Conservation (phyloP, 345 rosid species). For the Raphanus sativus region DNA sequence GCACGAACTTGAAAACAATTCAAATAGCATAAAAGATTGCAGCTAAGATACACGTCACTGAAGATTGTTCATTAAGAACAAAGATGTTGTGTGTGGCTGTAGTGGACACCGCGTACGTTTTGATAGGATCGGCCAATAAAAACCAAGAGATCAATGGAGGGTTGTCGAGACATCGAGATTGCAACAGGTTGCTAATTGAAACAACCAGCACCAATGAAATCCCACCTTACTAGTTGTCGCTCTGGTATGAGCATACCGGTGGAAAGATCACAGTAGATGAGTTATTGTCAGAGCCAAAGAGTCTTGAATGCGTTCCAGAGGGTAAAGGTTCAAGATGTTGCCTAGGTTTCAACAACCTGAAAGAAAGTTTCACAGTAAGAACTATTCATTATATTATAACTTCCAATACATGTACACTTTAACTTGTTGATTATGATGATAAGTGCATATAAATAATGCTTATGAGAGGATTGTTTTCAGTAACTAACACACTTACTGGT, state of each 20-base stretch:
- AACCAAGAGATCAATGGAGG: conserved; percentile 81
- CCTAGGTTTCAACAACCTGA: conserved; percentile 47
- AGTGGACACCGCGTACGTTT: too few species aligned
- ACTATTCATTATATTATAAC: background rate
- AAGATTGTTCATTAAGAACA: too few species aligned
- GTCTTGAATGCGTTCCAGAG: conserved; percentile 57
- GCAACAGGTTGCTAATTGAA: conserved; percentile 44
- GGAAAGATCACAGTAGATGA: conserved; percentile 40
- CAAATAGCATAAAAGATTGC: too few species aligned
- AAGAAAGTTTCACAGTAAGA: background rate
- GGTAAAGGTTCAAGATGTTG: conserved; percentile 63
- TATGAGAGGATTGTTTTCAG: conserved; percentile 1
- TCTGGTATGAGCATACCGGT: conserved; percentile 77
- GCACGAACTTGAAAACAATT: too few species aligned
- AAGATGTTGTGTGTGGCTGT: too few species aligned
- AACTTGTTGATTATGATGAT: conserved; percentile 1
- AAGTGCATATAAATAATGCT: background rate
- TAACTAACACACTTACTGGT: conserved; percentile 1
- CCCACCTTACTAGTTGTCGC: conserved; percentile 54
- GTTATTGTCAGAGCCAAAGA: conserved; percentile 47
- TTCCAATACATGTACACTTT: conserved; percentile 16
- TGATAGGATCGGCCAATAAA: too few species aligned
- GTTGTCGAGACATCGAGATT: conserved; percentile 79
- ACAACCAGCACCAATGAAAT: conserved; percentile 36
- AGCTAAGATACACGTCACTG: too few species aligned